Conservation (phyloP, 495 filamentous ascomycete species). For the Penicillium desertorum region DNA sequence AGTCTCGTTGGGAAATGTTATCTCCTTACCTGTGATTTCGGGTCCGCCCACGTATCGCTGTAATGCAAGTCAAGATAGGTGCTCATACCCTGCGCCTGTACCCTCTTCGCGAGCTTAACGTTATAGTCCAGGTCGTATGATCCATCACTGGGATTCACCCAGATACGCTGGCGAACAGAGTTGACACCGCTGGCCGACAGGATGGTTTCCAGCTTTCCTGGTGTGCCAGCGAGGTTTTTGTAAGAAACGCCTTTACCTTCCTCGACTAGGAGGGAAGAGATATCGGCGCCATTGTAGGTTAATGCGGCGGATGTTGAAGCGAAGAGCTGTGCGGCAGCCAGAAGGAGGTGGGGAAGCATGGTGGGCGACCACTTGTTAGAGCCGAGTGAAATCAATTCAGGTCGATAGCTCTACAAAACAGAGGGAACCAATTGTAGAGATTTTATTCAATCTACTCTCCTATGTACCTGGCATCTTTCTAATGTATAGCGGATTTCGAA, state of each 20-base stretch:
- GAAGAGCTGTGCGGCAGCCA: conserved; percentile 30
- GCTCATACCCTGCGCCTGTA: conserved; percentile 60
- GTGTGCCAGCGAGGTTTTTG: conserved; percentile 53
- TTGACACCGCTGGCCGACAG: conserved; percentile 64
- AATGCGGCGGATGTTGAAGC: conserved; percentile 44
- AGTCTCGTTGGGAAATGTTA: neutral
- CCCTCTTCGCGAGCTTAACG: conserved; percentile 61
- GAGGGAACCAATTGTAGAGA: neutral
- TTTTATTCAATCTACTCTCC: neutral
- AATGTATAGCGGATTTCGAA: neutral
- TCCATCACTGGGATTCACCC: conserved; percentile 67
- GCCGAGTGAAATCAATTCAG: neutral
- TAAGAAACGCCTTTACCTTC: conserved; percentile 61
- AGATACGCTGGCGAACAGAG: conserved; percentile 69
- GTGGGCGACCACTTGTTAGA: conserved; percentile 1
- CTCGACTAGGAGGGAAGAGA: conserved; percentile 66
- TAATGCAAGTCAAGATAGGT: conserved; percentile 72
- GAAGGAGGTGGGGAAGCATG: conserved; percentile 25
- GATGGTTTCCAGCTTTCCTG: conserved; percentile 61
- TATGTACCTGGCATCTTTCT: neutral
- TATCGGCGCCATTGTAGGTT: conserved; percentile 67
- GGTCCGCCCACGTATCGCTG: conserved; percentile 64
- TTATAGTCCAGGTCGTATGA: conserved; percentile 70
- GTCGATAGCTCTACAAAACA: neutral
- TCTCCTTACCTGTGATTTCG: conserved; percentile 39